Evolutionary conservation across 495 filamentous ascomycete species (phyloP).

Genomic region (Podospora bellae-mahoneyi): DNA sequence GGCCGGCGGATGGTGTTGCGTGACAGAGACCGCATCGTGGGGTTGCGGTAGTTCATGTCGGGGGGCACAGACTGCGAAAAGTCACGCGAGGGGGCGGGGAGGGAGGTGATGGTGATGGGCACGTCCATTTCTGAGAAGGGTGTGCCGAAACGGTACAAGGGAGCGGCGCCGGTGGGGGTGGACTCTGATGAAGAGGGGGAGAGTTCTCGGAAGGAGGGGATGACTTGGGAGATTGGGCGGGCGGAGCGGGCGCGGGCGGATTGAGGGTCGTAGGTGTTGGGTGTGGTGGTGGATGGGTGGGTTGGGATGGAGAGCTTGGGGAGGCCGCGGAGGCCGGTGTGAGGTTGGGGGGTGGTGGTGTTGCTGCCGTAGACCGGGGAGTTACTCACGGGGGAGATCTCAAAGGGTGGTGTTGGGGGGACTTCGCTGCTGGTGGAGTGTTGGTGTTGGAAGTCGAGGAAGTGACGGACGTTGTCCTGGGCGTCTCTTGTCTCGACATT

Average conservation of each 20-base stretch:
- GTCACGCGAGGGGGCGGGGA: slow-evolving; percentile 67
- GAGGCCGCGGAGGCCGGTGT: slow-evolving; percentile 52
- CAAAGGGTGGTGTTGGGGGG: slow-evolving; percentile 54
- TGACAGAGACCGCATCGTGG: slow-evolving; percentile 48
- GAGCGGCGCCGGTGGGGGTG: slow-evolving; percentile 47
- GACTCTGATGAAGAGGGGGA: slow-evolving; percentile 48
- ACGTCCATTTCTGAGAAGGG: slow-evolving; percentile 88
- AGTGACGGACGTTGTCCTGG: slow-evolving; percentile 86
- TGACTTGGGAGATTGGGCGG: slow-evolving; percentile 33
- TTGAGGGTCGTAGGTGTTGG: slow-evolving; percentile 20
- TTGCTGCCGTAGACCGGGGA: slow-evolving; percentile 1
- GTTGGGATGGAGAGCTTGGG: slow-evolving; percentile 57
- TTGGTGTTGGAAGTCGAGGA: slow-evolving; percentile 73
- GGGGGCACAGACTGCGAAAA: slow-evolving; percentile 87
- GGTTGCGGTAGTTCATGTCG: slow-evolving; percentile 71
- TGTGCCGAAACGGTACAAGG: slow-evolving; percentile 66
- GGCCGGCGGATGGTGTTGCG: slow-evolving; percentile 56
- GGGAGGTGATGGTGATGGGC: slow-evolving; percentile 71
- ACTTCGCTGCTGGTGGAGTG: slow-evolving; percentile 51
- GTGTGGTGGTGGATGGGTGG: slow-evolving; percentile 17
- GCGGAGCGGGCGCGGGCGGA: slow-evolving; percentile 29
- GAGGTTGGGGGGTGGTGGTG: slow-evolving; percentile 35
- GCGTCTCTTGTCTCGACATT: slow-evolving; percentile 69
- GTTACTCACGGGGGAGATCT: slow-evolving; percentile 39
- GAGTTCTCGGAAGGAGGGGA: slow-evolving; percentile 52